A percentile compares a stretch with the other conserved stretches of the same genome.
These are phyloP conservation scores for Pisolithus marmoratus DNA, from an alignment of 768 basidiomycete species.

Conservation along the genomic window DNA sequence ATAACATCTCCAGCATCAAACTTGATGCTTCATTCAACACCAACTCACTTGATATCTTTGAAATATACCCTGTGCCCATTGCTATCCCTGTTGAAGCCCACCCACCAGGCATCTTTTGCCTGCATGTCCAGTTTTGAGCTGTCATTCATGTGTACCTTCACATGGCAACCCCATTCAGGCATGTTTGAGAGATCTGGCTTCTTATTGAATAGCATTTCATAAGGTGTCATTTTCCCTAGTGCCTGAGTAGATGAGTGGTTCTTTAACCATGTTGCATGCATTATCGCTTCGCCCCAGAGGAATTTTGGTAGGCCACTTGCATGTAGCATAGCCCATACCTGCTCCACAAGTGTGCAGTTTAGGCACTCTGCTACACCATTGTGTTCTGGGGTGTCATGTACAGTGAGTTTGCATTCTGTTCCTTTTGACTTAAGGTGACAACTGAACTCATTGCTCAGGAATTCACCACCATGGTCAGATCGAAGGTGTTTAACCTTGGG, in stretches of 20 bases:
- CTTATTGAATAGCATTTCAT: no score
- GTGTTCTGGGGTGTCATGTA: slow-evolving; percentile 37
- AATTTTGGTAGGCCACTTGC: neutral
- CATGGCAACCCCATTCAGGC: no score
- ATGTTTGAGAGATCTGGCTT: no score
- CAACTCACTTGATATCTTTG: no score
- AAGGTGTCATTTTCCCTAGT: slow-evolving; percentile 14
- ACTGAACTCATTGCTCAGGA: slow-evolving; percentile 17
- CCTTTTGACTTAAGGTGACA: neutral
- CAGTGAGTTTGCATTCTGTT: slow-evolving; percentile 28
- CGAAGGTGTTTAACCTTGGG: neutral
- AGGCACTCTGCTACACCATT: slow-evolving; percentile 33
- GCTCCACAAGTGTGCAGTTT: neutral
- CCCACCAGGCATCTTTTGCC: no score
- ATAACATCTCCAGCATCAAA: no score
- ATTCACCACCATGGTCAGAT: slow-evolving; percentile 23
- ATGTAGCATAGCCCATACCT: neutral
- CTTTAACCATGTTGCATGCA: slow-evolving; percentile 27
- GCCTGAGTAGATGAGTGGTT: slow-evolving; percentile 27
- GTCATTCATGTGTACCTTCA: no score
- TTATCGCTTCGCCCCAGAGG: neutral
- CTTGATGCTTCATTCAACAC: no score
- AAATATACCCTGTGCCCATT: no score
- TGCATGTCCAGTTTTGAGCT: no score
- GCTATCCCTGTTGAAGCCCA: no score